These are phyloP conservation scores for Boletus tylopilopsis DNA, from an alignment of 768 basidiomycete genomes.

Conservation along the genomic window DNA sequence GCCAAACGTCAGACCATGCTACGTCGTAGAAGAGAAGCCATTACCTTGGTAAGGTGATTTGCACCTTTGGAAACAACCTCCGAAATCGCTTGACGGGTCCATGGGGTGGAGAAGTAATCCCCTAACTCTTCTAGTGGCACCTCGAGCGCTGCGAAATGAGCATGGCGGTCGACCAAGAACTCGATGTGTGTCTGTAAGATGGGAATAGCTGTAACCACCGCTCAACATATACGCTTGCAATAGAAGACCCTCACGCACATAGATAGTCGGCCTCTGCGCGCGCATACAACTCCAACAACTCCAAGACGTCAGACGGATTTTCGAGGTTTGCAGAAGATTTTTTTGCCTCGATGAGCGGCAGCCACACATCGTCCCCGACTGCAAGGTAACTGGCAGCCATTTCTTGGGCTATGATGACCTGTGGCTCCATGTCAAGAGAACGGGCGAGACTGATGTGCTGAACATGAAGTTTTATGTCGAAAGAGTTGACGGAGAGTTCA, in stretches of 20 bases:
- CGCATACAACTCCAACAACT: constrained; percentile 57
- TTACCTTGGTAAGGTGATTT: constrained; percentile 62
- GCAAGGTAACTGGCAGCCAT: constrained; percentile 63
- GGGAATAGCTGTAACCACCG: constrained; percentile 58
- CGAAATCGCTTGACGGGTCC: constrained; percentile 56
- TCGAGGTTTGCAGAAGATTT: constrained; percentile 46
- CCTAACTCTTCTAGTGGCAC: constrained; percentile 47
- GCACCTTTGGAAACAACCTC: constrained; percentile 54
- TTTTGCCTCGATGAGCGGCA: constrained; percentile 61
- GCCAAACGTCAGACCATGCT: constrained; percentile 12
- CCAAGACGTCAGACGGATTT: constrained; percentile 47
- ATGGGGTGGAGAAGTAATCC: constrained; percentile 56
- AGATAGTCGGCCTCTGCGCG: constrained; percentile 75
- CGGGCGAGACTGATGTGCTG: constrained; percentile 64
- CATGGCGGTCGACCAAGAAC: constrained; percentile 45
- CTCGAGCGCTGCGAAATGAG: constrained; percentile 34
- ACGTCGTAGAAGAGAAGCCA: constrained; percentile 8
- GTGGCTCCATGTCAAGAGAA: constrained; percentile 53
- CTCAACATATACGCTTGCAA: constrained; percentile 14
- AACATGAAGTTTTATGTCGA: constrained; percentile 59
- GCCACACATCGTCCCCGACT: constrained; percentile 69
- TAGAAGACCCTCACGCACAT: constrained; percentile 49
- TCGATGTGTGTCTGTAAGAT: constrained; percentile 66
- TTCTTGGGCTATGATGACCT: constrained; percentile 58
- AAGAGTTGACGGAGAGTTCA: constrained; percentile 54